These are phyloP conservation scores for Debaryomyces sp. DNA, from an alignment of 1,139 yeast genomes.

Conservation along the genomic window DNA sequence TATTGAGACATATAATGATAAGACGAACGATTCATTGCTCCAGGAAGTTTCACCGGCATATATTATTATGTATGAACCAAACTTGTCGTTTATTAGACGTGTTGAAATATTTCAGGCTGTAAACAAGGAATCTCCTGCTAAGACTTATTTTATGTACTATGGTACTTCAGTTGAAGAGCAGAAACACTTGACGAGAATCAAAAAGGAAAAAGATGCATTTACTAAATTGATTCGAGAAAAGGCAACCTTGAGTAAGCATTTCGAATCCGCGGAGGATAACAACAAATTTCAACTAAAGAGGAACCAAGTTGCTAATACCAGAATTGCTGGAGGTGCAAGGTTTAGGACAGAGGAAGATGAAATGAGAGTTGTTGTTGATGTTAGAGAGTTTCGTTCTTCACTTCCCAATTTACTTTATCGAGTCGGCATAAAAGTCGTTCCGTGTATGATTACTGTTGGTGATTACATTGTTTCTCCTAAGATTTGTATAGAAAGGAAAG, in stretches of 20 bases:
- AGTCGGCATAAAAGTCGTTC: constrained; percentile 75
- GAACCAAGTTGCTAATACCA: constrained; percentile 54
- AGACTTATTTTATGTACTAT: constrained; percentile 83
- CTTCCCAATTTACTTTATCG: constrained; percentile 81
- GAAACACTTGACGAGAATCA: constrained; percentile 67
- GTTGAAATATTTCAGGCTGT: constrained; percentile 81
- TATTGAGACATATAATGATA: constrained; percentile 62
- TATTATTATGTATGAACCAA: constrained; percentile 87
- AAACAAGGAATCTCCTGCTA: constrained; percentile 56
- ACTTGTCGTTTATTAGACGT: constrained; percentile 76
- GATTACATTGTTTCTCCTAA: constrained; percentile 88
- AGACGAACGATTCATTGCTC: constrained; percentile 56
- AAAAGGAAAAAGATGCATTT: constrained; percentile 89
- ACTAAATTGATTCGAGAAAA: constrained; percentile 83
- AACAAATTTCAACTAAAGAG: constrained; percentile 39
- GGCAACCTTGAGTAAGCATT: constrained; percentile 73
- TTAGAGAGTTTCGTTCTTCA: constrained; percentile 89
- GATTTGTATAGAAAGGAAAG: constrained; percentile 89
- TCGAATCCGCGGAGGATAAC: constrained; percentile 65
- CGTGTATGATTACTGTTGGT: constrained; percentile 88
- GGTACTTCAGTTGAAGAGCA: constrained; percentile 92
- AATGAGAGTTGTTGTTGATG: constrained; percentile 77
- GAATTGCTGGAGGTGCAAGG: constrained; percentile 83
- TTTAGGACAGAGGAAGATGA: constrained; percentile 52
- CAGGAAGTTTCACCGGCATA: constrained; percentile 76